Conservation (phyloP, 1,139 yeast genomes). For the Hyphopichia pseudoburtonii region DNA sequence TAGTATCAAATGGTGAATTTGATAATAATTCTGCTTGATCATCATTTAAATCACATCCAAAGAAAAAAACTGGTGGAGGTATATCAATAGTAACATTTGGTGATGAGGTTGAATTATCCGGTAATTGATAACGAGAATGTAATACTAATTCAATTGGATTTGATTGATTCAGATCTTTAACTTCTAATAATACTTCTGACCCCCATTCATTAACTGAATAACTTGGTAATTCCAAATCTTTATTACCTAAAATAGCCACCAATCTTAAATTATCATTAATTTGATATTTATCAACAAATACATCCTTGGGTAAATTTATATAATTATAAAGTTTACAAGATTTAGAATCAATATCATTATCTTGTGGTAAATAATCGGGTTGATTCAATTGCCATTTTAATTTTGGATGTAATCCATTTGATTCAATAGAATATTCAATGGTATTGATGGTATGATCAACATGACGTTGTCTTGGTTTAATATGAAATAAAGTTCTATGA, state of each 20-base stretch:
- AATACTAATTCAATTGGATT: slow-evolving; percentile 24
- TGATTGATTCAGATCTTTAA: slow-evolving; percentile 11
- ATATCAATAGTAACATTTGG: neutral
- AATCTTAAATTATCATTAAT: slow-evolving; percentile 24
- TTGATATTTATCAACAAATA: slow-evolving; percentile 46
- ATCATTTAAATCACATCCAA: slow-evolving; percentile 30
- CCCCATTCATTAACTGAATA: slow-evolving; percentile 44
- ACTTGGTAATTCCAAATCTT: slow-evolving; percentile 45
- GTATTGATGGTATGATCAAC: neutral
- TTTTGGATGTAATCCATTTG: slow-evolving; percentile 43
- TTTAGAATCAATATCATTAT: slow-evolving; percentile 23
- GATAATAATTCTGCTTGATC: slow-evolving; percentile 25
- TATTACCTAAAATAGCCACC: slow-evolving; percentile 31
- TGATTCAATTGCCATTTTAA: slow-evolving; percentile 14
- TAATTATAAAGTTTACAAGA: slow-evolving; percentile 35
- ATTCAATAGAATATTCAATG: slow-evolving; percentile 1
- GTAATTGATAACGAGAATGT: slow-evolving; percentile 43
- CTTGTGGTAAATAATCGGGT: slow-evolving; percentile 15
- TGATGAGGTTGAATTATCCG: slow-evolving; percentile 15
- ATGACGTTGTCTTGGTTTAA: slow-evolving; percentile 42
- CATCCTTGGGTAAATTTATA: slow-evolving; percentile 28
- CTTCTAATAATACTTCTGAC: slow-evolving; percentile 41
- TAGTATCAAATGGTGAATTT: slow-evolving; percentile 41
- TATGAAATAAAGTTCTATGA: slow-evolving; percentile 42
- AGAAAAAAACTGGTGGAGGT: slow-evolving; percentile 15